phyloP scores from a whole-genome alignment of 2,329 filamentous ascomycete genomes.

The Aspergillus tanneri region DNA sequence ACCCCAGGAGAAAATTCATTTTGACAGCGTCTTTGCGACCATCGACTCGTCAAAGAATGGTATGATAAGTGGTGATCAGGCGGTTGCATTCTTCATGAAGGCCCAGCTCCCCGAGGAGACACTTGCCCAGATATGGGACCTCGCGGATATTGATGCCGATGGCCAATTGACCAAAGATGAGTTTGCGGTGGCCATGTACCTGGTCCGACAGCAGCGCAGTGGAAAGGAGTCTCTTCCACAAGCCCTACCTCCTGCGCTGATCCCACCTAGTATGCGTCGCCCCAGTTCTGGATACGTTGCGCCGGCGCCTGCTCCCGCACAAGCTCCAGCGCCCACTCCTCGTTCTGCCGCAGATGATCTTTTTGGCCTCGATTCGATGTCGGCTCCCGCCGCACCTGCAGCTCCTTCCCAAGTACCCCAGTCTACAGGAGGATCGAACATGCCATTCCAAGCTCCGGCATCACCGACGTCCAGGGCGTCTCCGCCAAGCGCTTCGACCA shows the following conservation, averaged over 20 bases:
- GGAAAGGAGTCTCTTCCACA: constrained; percentile 71
- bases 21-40: constrained; percentile 79
- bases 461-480: constrained; percentile 45
- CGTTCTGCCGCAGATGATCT: constrained; percentile 90
- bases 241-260: constrained; percentile 73
- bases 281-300: constrained; percentile 39
- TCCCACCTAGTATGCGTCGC: constrained; percentile 80
- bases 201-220: constrained; percentile 85
- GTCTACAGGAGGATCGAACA: constrained; percentile 70
- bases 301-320: constrained; percentile 46
- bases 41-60: constrained; percentile 80
- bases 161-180: constrained; percentile 83
- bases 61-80: constrained; percentile 89
- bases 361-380: constrained; percentile 81
- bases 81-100: constrained; percentile 89
- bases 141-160: constrained; percentile 89
- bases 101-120: constrained; percentile 85
- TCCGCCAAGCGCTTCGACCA: constrained; percentile 44
- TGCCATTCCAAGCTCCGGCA: constrained; percentile 56
- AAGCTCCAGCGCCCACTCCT: constrained; percentile 41
- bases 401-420: constrained; percentile 61
- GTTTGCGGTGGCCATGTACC: constrained; percentile 95
- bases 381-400: constrained; percentile 51
- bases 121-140: constrained; percentile 93
- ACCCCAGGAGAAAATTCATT: constrained; percentile 78